Evolutionary conservation across 2,329 filamentous ascomycete species (phyloP).

Genomic region (Penicillium sp.): DNA sequence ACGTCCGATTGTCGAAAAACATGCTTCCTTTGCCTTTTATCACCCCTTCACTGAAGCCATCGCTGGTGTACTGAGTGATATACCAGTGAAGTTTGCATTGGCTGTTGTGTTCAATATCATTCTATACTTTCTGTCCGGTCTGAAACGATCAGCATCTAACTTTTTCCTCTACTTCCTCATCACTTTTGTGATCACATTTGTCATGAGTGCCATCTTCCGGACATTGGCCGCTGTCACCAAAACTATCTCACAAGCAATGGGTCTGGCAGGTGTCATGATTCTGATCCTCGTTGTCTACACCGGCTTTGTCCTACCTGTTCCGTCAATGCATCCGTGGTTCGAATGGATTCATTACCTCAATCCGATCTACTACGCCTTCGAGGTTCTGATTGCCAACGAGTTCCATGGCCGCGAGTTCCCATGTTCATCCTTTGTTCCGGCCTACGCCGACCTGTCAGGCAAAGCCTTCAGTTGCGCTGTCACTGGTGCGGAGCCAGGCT

Average conservation of each 20-base stretch:
- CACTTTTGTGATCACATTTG: conserved; percentile 67
- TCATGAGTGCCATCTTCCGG: conserved; percentile 83
- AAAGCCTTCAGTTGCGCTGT: conserved; percentile 55
- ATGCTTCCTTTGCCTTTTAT: conserved; percentile 30
- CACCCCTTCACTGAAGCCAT: conserved; percentile 24
- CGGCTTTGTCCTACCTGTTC: conserved; percentile 43
- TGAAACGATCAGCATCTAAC: conserved; percentile 67
- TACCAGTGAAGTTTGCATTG: conserved; percentile 73
- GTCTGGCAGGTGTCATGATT: conserved; percentile 51
- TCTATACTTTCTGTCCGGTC: conserved; percentile 81
- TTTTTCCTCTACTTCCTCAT: conserved; percentile 88
- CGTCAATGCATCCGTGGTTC: conserved; percentile 73
- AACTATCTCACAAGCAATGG: conserved; percentile 59
- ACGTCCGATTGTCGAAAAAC: conserved; percentile 29
- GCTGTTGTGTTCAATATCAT: conserved; percentile 71
- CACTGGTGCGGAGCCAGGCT: conserved; percentile 56
- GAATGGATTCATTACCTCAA: conserved; percentile 79
- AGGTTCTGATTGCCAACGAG: conserved; percentile 79
- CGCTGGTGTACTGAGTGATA: conserved; percentile 30
- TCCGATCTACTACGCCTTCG: conserved; percentile 76
- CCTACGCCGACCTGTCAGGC: conserved; percentile 40
- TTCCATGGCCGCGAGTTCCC: conserved; percentile 64
- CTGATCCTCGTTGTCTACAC: conserved; percentile 48
- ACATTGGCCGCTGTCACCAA: conserved; percentile 72
- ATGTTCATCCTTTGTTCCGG: conserved; percentile 49